Conservation (phyloP, 2,329 filamentous ascomycete genomes). For the Aspergillus aculeatus region DNA sequence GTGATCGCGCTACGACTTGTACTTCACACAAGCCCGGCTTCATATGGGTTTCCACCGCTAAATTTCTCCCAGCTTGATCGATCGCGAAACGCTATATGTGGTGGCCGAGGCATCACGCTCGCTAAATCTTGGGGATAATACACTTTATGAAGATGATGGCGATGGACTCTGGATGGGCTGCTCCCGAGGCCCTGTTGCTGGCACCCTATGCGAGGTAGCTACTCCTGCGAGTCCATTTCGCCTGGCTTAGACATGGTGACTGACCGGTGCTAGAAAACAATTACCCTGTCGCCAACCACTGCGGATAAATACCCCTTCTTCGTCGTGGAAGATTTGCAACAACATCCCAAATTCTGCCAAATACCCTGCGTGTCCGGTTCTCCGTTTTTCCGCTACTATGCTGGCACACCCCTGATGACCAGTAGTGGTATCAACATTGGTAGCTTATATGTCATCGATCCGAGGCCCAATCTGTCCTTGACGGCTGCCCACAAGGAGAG, state of each 20-base stretch:
- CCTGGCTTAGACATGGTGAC: neutral
- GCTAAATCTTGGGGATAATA: slow-evolving; percentile 35
- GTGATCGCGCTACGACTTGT: too few species aligned
- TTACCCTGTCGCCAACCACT: slow-evolving; percentile 7
- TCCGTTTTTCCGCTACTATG: slow-evolving; percentile 32
- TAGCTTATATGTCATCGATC: slow-evolving; percentile 31
- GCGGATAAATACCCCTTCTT: slow-evolving; percentile 22
- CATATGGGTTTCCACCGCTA: neutral
- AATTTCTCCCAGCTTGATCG: slow-evolving; percentile 38
- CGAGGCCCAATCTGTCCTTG: slow-evolving; percentile 14
- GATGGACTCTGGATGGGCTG: slow-evolving; percentile 33
- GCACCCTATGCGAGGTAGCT: slow-evolving; percentile 24
- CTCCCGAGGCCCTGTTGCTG: slow-evolving; percentile 34
- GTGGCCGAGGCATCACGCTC: slow-evolving; percentile 47
- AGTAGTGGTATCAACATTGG: slow-evolving; percentile 32
- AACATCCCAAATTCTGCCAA: slow-evolving; percentile 31
- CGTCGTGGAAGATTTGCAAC: slow-evolving; percentile 32
- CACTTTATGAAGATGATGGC: slow-evolving; percentile 27
- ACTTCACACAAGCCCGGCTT: neutral
- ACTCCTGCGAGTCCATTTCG: slow-evolving; percentile 2
- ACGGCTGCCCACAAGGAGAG: slow-evolving; percentile 18
- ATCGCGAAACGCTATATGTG: slow-evolving; percentile 46
- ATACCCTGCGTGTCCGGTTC: slow-evolving; percentile 28
- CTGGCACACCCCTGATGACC: slow-evolving; percentile 31
- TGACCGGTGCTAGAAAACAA: neutral